These are phyloP conservation scores for Trichoderma semiorbis DNA, from an alignment of 2,329 filamentous ascomycete species.

Conservation along the genomic window DNA sequence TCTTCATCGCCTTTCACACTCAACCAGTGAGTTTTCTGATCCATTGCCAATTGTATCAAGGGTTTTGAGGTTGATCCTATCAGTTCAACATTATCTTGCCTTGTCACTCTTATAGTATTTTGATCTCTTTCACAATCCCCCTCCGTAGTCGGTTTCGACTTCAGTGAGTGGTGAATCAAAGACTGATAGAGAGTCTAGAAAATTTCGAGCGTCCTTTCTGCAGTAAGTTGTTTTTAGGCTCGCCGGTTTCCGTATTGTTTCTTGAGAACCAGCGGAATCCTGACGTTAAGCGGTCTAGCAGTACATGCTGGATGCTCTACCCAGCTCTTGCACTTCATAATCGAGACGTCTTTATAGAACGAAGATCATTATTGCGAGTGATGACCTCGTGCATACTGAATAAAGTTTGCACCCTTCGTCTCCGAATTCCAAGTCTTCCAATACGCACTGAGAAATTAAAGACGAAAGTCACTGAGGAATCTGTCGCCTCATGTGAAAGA, in stretches of 20 bases:
- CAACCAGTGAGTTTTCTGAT: background rate
- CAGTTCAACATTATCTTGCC: background rate
- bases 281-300: background rate
- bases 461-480: background rate
- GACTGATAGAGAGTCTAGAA: background rate
- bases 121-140: background rate
- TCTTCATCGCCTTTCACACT: background rate
- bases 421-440: background rate
- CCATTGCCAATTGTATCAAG: background rate
- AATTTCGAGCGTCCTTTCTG: background rate
- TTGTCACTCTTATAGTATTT: background rate
- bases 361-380: background rate
- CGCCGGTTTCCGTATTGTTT: background rate
- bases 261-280: background rate
- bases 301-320: background rate
- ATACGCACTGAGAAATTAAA: background rate
- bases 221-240: fast-evolving
- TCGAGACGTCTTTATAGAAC: background rate
- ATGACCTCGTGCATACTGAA: background rate
- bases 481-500: too few relatives aligned
- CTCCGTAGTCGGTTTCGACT: background rate
- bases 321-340: fast-evolving
- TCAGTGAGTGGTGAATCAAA: background rate
- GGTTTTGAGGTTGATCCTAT: background rate
- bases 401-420: background rate